These are phyloP conservation scores for Boechera stricta DNA, from an alignment of 345 rosid species.

Conservation along the genomic window DNA sequence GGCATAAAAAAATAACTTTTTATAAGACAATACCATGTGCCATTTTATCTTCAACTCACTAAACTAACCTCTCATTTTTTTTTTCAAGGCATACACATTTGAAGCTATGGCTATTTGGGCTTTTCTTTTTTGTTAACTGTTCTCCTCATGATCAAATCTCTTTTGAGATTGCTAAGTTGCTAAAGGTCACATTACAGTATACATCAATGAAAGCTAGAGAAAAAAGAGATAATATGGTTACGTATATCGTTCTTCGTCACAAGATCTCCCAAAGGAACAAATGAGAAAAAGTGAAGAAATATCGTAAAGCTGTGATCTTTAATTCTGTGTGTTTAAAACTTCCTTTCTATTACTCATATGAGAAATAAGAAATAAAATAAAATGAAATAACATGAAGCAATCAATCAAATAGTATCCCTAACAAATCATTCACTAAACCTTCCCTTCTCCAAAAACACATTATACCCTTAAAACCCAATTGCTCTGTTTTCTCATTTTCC, in stretches of 20 bases:
- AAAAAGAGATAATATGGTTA: neutral
- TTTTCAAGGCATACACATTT: neutral
- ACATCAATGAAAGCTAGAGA: neutral
- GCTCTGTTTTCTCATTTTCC: constrained; percentile 10
- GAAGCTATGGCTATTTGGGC: neutral
- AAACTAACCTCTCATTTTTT: constrained; percentile 19
- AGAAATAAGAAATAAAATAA: neutral
- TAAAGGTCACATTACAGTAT: constrained; percentile 1
- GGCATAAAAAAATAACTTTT: constrained; percentile 13
- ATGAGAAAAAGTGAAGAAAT: neutral
- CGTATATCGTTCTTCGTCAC: constrained; percentile 7
- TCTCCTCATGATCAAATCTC: constrained; percentile 17
- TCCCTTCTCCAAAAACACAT: constrained; percentile 7
- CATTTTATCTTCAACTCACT: constrained; percentile 37
- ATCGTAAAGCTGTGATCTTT: neutral
- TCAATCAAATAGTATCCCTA: constrained; percentile 36
- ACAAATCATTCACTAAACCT: constrained; percentile 35
- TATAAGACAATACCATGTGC: constrained; percentile 36
- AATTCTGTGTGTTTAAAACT: neutral
- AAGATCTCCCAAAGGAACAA: constrained; percentile 4
- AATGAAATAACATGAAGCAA: constrained; percentile 2
- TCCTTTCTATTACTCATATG: neutral
- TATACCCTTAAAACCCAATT: constrained; percentile 21
- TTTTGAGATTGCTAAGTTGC: neutral
- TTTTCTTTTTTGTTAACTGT: constrained; percentile 1